Evolutionary conservation across 495 filamentous ascomycete genomes (phyloP), one percentile per base, ranked within the genome.

Genomic region (Wilcoxina mikolae): DNA sequence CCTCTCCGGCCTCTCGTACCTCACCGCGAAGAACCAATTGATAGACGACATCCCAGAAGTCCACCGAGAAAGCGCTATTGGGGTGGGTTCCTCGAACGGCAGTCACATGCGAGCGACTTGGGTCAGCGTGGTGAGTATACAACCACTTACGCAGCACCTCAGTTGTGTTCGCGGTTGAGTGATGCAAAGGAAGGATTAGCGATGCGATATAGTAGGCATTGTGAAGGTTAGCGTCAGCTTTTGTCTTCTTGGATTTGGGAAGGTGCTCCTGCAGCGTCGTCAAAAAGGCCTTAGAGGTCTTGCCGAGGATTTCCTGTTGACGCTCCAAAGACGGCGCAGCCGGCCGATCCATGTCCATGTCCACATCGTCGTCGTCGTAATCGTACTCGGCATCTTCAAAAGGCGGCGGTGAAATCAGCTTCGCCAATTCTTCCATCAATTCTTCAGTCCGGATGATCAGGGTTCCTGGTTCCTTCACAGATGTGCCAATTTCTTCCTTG

Each of bases 81-180:
- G 63, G 63, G 47, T 65, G 55, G 33, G 56, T 60, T 9, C 51
- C 53, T 27, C 61, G 54, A 27, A 66, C 48, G 4, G 52, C 33
- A n/a, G 59, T 54, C 22, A 66, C 38, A 12, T 66, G 51, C 17
- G 35, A 46, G 7, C 47, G 47, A 9, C 53, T 55, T 3, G 63
- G 63, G 25, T 53, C 53, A 27, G 58, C 59, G 15, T 55, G 53
- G 48, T 62, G 56, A 4, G 50, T 55, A 29, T 51, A 53, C 33
- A 66, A 53, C 58, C 59, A 66, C 46, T 57, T 57, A n/a, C 62
- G 59, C n/a, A 65, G 38, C 9, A 64, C 58, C 31, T 66, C 63
- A 17, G 59, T 51, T 15, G 44, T 54, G 17, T 55, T 62, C n/a
- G 62, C 49, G 5, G 52, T 56, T 15, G 63, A 61, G 28, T 65